These are phyloP conservation scores for Bacidia rubella DNA, from an alignment of 495 filamentous ascomycete species.

Conservation along the genomic window DNA sequence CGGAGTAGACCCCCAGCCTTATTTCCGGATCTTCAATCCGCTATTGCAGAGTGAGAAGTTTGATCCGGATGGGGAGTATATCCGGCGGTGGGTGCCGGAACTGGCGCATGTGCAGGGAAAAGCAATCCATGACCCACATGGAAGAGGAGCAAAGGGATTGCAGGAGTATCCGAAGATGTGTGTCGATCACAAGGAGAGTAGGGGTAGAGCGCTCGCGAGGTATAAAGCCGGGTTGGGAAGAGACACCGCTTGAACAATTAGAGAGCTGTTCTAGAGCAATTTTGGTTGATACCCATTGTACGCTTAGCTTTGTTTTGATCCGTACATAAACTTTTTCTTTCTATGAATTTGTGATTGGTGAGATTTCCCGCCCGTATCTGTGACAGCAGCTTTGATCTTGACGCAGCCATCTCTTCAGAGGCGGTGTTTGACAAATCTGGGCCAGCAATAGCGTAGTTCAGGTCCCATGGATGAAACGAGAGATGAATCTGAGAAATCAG, in stretches of 20 bases:
- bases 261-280: no score
- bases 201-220: constrained; percentile 51
- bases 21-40: constrained; percentile 87
- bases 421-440: constrained; percentile 32
- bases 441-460: constrained; percentile 1
- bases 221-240: constrained; percentile 58
- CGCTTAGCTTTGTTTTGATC: no score
- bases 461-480: constrained; percentile 9
- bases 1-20: constrained; percentile 84
- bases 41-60: constrained; percentile 74
- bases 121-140: constrained; percentile 70
- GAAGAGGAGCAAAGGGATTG: constrained; percentile 40
- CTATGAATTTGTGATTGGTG: no score
- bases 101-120: constrained; percentile 45
- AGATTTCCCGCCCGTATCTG: constrained; percentile 96
- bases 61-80: constrained; percentile 44
- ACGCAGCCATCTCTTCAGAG: constrained; percentile 78
- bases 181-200: constrained; percentile 56
- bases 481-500: constrained; percentile 8
- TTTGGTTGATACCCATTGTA: no score
- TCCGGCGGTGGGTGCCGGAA: constrained; percentile 47
- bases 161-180: constrained; percentile 61
- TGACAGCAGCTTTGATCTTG: constrained; percentile 63
- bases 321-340: no score
- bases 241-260: constrained; percentile 34